Evolutionary conservation across 2,329 filamentous ascomycete genomes (phyloP), one percentile per base, ranked within the genome.

Genomic region (Colletotrichum kahawae): DNA sequence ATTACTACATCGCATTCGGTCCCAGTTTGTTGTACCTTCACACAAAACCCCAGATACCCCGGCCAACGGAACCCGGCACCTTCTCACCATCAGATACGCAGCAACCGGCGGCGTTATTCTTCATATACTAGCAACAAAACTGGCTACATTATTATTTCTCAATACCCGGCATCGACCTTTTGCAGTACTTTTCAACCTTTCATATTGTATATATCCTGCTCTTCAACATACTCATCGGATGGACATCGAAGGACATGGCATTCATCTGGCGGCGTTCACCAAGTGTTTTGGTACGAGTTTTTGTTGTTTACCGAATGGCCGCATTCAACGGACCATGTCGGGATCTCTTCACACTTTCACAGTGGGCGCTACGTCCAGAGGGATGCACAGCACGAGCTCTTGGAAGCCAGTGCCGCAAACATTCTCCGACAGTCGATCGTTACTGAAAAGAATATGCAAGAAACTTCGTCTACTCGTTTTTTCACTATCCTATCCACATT

Each of bases 191-290:
- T 68, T 38, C 13, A 51, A 31, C 29, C 12, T 43, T 43, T 74
- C 67, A 59, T 51, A 67, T 62, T 75, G 77, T 77, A 77, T 71
- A 77, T 76, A 70, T 70, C 66, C 59, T 66, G 76, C 76, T 65
- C 64, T 63, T 64, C 33, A 67, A 72, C 54, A 38, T 54, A 43
- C 34, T 67, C 38, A 59, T 69, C 33, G 70, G 70, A 75, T 51
- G 43, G 70, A 70, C 73, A 75, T 65, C 65, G 24, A 74, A 59
- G 72, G 56, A 65, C 56, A 74, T 57, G 73, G 64, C 73, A 75
- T 64, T 75, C 73, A 75, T 74, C 70, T 51, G 73, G 73, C 73
- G 73, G 69, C 70, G 69, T 72, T 75, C n/a, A 68, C 24, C 31
- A 59, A 64, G 63, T 43, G 3, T 67, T 67, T 12, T 57, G 21